Conservation (phyloP, 306 rosid genomes). For the Medicago ruthenica region DNA sequence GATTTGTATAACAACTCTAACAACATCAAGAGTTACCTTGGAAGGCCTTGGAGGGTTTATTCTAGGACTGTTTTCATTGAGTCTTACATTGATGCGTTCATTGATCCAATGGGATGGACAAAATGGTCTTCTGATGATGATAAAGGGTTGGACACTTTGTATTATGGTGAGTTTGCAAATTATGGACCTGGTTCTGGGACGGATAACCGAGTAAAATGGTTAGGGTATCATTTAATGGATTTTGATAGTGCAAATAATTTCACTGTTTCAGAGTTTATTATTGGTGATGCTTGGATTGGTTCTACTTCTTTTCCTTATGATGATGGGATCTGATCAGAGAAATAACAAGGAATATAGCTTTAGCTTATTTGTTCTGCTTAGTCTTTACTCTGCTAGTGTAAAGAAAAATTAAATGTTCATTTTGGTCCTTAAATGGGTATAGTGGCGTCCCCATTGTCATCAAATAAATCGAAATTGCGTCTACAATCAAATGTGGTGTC, state of each 20-base stretch:
- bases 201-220: constrained; percentile 60
- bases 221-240: constrained; percentile 65
- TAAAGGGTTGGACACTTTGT: constrained; percentile 57
- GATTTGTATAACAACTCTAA: constrained; percentile 50
- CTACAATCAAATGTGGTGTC: no score
- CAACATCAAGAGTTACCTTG: constrained; percentile 66
- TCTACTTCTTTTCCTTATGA: constrained; percentile 84
- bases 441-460: background rate
- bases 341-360: background rate
- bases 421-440: background rate
- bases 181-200: constrained; percentile 75
- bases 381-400: background rate
- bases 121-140: constrained; percentile 48
- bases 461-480: no score
- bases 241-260: constrained; percentile 64
- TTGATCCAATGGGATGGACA: constrained; percentile 72
- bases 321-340: constrained; percentile 53
- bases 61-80: constrained; percentile 64
- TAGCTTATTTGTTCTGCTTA: background rate
- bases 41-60: constrained; percentile 74
- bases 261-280: constrained; percentile 63
- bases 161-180: constrained; percentile 75
- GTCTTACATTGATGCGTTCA: constrained; percentile 65
- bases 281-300: constrained; percentile 71
- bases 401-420: no score